Base-by-base conservation (phyloP, 805 yeast species). In the Ogataea pilisensis region DNA sequence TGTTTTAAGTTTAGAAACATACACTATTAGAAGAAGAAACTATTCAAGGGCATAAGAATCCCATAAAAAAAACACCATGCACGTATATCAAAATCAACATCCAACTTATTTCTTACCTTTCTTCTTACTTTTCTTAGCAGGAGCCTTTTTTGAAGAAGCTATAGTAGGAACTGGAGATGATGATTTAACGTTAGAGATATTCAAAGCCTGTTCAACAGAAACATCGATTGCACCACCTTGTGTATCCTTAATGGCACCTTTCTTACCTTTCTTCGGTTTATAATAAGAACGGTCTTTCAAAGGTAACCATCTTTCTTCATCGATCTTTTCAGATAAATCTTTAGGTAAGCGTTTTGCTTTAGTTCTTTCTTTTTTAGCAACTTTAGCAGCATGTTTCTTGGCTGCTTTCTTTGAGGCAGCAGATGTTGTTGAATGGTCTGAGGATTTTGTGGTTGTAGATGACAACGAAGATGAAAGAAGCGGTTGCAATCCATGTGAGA, bases 261-360 rank as follows among this genome's bases (percentile, higher is more conserved):
- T 74, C 59, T 78, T 82, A 49, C 80, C 76, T 67, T 78, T 80
- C 57, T 85, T 83, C 12, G 95, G 86, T 61, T 79, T 86, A 66
- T 84, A 89, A 53, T 81, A 78, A 6, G 89, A 75, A 61, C 98
- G 78, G 58, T 90, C 95, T 58, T 80, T 84, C 72, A 85, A 53
- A 18, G 96, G 95, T 37, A 91, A 63, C 98, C 98, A 90, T 65
- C 97, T 82, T 62, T 90, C 97, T 14, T 76, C 74, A 51, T 82
- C 84, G 3, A 76, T 68, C 42, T 53, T 53, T 33, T 41, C 46
- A 12, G 38, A 44, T 13, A 45, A 28, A 28, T 50, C 52, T 41
- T 54, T 60, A 31, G 56, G 59, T 13, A 53, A 44, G 47, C 50
- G 60, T 37, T 54, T 59, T 5, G 60, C 58, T 22, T 50, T 57